Evolutionary conservation across 106 monocot genomes (phyloP).

Genomic region (Platanthera zijinensis): DNA sequence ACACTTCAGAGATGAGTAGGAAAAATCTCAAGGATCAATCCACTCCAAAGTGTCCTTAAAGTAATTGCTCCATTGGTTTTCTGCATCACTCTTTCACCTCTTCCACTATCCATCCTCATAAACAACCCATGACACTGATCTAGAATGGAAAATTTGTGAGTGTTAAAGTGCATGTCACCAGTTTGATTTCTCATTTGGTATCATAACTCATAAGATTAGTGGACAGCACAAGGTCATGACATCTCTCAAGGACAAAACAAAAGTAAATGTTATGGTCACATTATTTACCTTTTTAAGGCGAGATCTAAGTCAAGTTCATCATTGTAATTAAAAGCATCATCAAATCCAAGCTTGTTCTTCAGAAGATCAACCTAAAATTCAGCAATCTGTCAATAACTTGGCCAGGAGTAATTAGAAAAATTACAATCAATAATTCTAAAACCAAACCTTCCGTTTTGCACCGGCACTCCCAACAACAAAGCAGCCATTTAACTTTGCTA

Average conservation of each 20-base stretch:
- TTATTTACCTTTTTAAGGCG: slow-evolving; percentile 50
- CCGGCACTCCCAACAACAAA: slow-evolving; percentile 82
- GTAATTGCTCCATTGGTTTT: too few species aligned
- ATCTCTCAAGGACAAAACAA: background rate
- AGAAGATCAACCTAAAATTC: slow-evolving; percentile 59
- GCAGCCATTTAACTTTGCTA: slow-evolving; percentile 75
- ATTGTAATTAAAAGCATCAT: slow-evolving; percentile 90
- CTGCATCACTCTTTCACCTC: too few species aligned
- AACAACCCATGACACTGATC: too few species aligned
- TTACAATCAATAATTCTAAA: background rate
- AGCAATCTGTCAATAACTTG: background rate
- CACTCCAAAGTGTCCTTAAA: too few species aligned
- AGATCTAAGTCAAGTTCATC: slow-evolving; percentile 53
- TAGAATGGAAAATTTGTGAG: too few species aligned
- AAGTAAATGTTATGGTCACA: background rate
- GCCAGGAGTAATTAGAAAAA: background rate
- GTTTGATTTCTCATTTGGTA: background rate
- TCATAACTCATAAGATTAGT: background rate
- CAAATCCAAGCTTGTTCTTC: slow-evolving; percentile 66
- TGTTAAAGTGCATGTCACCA: background rate
- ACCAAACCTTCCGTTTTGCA: slow-evolving; percentile 44
- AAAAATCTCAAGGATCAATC: too few species aligned
- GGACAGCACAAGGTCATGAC: background rate
- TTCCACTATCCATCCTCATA: too few species aligned
- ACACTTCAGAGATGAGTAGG: too few species aligned